A percentile compares a stretch with the other conserved stretches of the same genome.
phyloP scores from a whole-genome alignment of 768 basidiomycete genomes.

The Lactifluus piperatus region DNA sequence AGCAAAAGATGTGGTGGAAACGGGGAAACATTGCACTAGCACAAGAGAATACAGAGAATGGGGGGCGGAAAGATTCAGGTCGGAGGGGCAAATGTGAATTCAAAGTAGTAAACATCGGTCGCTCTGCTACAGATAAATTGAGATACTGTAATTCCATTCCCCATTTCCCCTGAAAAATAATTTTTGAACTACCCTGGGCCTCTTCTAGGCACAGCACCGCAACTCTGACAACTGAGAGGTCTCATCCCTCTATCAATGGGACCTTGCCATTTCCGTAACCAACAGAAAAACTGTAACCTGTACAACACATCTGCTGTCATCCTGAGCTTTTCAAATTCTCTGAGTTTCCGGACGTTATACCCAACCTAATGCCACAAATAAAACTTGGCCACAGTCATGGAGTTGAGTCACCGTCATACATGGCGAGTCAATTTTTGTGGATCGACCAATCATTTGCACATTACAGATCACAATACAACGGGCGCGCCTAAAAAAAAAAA shows the following conservation, averaged over 20 bases:
- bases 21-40: not conserved
- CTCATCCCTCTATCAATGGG: constrained; percentile 1
- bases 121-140: too few relatives aligned
- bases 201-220: not conserved
- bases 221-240: not conserved
- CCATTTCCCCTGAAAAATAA: too few relatives aligned
- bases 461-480: too few relatives aligned
- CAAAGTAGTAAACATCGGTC: too few relatives aligned
- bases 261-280: not conserved
- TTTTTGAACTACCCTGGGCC: not conserved
- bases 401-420: not conserved
- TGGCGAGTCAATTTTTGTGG: not conserved
- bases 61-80: constrained; percentile 2
- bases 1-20: not conserved
- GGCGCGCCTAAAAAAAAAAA: not conserved
- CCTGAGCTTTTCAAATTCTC: not conserved
- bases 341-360: not conserved
- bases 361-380: not conserved
- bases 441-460: too few relatives aligned
- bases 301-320: not conserved
- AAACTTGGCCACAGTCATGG: not conserved
- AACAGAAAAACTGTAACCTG: not conserved
- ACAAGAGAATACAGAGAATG: not conserved
- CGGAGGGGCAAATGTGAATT: too few relatives aligned
- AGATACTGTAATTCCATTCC: too few relatives aligned